phyloP scores from a whole-genome alignment of 2,329 filamentous ascomycete species.

The Ophiocordyceps robertsii region DNA sequence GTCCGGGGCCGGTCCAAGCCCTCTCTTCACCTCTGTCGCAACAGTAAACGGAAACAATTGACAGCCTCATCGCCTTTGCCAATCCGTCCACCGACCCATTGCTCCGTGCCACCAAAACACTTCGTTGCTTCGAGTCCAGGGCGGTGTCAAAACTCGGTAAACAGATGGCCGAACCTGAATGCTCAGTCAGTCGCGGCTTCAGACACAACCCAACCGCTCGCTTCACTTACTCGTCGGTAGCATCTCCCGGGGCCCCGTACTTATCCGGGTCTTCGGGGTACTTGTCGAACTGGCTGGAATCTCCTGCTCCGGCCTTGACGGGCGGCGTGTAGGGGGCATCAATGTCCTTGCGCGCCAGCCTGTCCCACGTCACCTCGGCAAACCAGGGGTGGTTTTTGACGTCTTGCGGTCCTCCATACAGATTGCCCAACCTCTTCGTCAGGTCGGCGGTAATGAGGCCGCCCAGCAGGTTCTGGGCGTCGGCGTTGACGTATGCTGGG shows the following conservation, averaged over 20 bases:
- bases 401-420: constrained; percentile 80
- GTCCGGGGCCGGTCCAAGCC: not conserved
- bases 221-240: constrained; percentile 68
- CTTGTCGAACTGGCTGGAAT: constrained; percentile 94
- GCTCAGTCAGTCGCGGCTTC: constrained; percentile 6
- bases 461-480: constrained; percentile 85
- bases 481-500: constrained; percentile 85
- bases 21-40: not conserved
- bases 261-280: constrained; percentile 94
- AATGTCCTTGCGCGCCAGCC: constrained; percentile 87
- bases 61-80: not conserved
- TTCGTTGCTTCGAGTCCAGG: not conserved
- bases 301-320: constrained; percentile 82
- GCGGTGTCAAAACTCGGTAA: constrained; percentile 56
- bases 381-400: constrained; percentile 97
- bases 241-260: constrained; percentile 59
- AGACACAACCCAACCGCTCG: too few species aligned
- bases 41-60: not conserved
- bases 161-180: constrained; percentile 56
- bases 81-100: not conserved
- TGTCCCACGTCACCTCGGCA: constrained; percentile 93
- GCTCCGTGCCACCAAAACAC: not conserved
- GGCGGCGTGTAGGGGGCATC: constrained; percentile 96
- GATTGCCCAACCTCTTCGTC: constrained; percentile 87
- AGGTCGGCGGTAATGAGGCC: constrained; percentile 89